Evolutionary conservation across 2,329 filamentous ascomycete genomes (phyloP), one percentile per base, ranked within the genome.

Genomic region (Exserohilum rostratum): DNA sequence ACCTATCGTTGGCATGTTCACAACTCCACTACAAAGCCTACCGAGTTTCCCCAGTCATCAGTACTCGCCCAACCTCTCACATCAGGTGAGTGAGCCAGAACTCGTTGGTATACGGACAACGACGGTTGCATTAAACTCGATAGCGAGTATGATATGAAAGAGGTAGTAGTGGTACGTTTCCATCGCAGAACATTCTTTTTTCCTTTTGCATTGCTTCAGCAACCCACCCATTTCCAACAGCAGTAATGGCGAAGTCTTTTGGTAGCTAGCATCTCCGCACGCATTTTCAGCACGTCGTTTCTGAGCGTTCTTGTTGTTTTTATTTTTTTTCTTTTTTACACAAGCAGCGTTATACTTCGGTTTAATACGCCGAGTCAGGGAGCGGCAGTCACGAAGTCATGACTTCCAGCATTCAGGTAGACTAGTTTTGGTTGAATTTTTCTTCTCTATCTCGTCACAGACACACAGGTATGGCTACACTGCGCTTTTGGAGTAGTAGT

Each of bases 61-160:
- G 6, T 47, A 60, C 50, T 53, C 60, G 22, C 53, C 54, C 3
- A 60, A 52, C n/a, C 53, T 68, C 13, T 57, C 66, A 31, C 67
- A 70, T 48, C 65, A 68, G 46, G 66, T 74, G 29, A 71, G 66
- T 15, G 71, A 74, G 50, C 72, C 72, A 6, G 72, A 75, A 42
- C 57, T 74, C 12, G 69, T 74, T 5, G 71, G 72, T 13, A 67
- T 75, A 15, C 67, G 69, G 33, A 64, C 68, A 6, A 64, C 67
- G 3, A 61, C 68, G 2, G 62, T 68, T 6, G 62, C 68, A 29
- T 61, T 74, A 10, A 73, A 69, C 47, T 72, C 68, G 11, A 68
- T 75, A 22, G 71, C 72, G 13, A 70, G 71, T 52, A 74, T 75
- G 72, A 74, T 75, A 46, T 62, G 45, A 61, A 33, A n/a, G n/a